phyloP scores from a whole-genome alignment of 208 protist genomes.

The Tetramitus jugosus region DNA sequence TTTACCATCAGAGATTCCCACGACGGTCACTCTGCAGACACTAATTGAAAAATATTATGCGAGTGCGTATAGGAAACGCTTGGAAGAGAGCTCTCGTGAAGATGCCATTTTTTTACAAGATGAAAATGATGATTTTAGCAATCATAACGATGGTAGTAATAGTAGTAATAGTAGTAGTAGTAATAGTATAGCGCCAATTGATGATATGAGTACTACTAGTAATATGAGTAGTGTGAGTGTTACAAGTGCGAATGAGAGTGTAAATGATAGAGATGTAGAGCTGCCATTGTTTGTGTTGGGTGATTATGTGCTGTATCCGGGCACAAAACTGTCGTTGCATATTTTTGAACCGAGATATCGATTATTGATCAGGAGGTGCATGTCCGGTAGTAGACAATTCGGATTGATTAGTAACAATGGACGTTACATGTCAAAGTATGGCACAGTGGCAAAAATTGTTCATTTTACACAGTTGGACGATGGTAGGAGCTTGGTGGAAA shows the following conservation, averaged over 20 bases:
- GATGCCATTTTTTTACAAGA: not conserved
- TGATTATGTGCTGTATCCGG: constrained; percentile 13
- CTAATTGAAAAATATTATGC: not conserved
- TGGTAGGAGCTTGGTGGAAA: constrained; percentile 15
- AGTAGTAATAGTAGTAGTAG: too few species aligned
- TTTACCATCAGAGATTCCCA: not conserved
- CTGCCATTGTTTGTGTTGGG: constrained; percentile 2
- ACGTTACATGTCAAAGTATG: not conserved
- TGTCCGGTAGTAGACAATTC: constrained; percentile 5
- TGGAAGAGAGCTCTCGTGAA: not conserved
- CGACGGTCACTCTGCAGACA: not conserved
- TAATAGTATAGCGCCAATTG: too few species aligned
- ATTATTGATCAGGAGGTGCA: constrained; percentile 17
- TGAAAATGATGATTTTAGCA: too few species aligned
- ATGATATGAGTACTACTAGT: too few species aligned
- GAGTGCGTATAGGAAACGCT: not conserved
- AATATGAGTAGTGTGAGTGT: too few species aligned
- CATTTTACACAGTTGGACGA: not conserved
- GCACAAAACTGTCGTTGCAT: not conserved
- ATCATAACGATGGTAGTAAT: too few species aligned
- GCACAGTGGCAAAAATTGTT: not conserved
- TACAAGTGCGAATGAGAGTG: too few species aligned
- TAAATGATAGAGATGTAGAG: too few species aligned
- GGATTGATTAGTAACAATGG: not conserved
- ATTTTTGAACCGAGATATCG: constrained; percentile 24